Conservation (phyloP, 305 asterid genomes). For the Fraxinus floribunda region DNA sequence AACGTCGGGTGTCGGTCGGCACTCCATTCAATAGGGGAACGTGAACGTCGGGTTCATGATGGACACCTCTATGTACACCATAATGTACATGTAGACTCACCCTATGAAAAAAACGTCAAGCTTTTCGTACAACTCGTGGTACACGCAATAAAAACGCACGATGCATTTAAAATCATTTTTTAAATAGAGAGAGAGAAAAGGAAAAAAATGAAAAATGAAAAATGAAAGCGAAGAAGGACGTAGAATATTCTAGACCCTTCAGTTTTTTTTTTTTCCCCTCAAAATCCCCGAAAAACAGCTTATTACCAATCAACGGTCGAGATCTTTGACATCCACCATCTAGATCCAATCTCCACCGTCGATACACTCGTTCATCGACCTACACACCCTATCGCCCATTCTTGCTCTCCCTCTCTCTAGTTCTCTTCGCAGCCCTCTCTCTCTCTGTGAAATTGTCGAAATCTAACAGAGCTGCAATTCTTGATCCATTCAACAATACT, state of each 20-base stretch:
- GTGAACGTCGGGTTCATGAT: too few species aligned
- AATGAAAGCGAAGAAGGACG: not conserved
- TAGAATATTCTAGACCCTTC: constrained; percentile 36
- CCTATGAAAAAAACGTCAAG: not conserved
- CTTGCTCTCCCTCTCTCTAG: not conserved
- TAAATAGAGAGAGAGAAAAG: not conserved
- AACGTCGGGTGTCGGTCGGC: too few species aligned
- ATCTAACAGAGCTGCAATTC: not conserved
- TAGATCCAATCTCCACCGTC: constrained; percentile 27
- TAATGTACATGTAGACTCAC: too few species aligned
- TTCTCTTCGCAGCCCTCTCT: not conserved
- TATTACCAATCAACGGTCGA: constrained; percentile 23
- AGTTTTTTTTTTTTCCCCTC: not conserved
- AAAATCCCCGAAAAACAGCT: constrained; percentile 3
- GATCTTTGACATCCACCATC: not conserved
- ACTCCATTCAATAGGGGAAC: too few species aligned
- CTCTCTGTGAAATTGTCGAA: not conserved
- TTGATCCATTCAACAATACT: not conserved
- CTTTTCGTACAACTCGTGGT: not conserved
- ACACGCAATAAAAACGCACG: not conserved
- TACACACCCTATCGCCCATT: not conserved
- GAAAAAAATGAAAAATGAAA: too few species aligned
- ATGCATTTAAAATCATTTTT: not conserved
- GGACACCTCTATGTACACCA: too few species aligned
- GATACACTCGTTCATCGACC: not conserved